Evolutionary conservation across 345 rosid species (phyloP), one percentile per base, ranked within the genome.

Genomic region (Raphanus sativus): DNA sequence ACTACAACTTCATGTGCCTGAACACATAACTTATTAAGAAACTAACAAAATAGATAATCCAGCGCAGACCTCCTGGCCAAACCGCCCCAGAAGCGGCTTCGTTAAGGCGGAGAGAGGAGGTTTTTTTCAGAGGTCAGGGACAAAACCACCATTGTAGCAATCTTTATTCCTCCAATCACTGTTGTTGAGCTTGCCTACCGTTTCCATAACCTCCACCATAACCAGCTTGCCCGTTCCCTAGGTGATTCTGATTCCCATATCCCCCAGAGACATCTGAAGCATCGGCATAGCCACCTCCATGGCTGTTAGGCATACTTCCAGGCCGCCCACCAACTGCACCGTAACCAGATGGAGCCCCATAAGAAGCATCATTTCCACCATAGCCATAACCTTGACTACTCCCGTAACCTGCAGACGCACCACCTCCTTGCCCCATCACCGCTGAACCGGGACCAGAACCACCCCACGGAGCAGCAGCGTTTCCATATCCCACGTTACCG

Each of bases 401-500:
- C 8, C 97, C 93, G 65, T 90, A 94, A 0, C 92, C 97, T 50
- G 89, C 71, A 26, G 90, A 86, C 36, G 86, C 97, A 69, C 96
- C 98, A 90, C 89, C 83, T 76, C 88, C 97, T 68, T 88, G 93
- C 73, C 87, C 81, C 34, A 83, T 82, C 32, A 85, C 88, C 62
- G 80, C 78, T 28, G 84, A 80, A 4, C 85, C 90, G 8, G 90
- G 75, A 81, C 80, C 79, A 59, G 90, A 70, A 65, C 85, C 84
- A 40, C 85, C 95, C 93, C 97, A 89, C 16, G 91, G 80, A 82
- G 90, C 86, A 83, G 88, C 55, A 45, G 52, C 83, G 81, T 64
- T 86, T 26, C 97, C 99, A 84, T 89, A 95, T 24, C 98, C 97
- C 84, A 89, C 87, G 28, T 87, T 71, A 61, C 96, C 91, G 82